Conservation (phyloP, 306 rosid genomes). For the Biancaea sappan region DNA sequence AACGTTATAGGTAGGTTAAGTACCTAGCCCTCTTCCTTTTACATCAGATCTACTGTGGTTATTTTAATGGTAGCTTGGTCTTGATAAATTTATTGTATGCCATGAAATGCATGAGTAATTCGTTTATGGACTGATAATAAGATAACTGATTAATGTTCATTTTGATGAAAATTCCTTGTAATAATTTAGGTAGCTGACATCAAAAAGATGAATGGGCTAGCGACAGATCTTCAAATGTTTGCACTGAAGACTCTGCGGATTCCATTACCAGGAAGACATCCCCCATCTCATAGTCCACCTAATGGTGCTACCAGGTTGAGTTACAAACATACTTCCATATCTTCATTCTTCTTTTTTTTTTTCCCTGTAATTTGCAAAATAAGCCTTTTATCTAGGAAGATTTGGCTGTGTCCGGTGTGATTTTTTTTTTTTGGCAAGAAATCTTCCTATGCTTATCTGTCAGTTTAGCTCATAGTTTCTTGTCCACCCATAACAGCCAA, state of each 20-base stretch:
- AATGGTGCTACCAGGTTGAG: constrained; percentile 44
- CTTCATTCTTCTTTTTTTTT: not conserved
- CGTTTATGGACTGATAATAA: constrained; percentile 3
- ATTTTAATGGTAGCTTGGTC: not conserved
- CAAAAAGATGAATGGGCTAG: constrained; percentile 82
- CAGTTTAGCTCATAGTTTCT: not conserved
- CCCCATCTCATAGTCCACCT: constrained; percentile 54
- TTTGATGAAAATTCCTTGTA: constrained; percentile 28
- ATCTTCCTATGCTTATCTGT: not conserved
- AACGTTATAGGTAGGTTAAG: not conserved
- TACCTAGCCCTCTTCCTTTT: not conserved
- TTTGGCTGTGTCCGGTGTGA: constrained; percentile 4
- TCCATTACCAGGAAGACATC: constrained; percentile 88
- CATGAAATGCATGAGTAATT: not conserved
- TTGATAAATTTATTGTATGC: not conserved
- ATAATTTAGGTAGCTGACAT: constrained; percentile 76
- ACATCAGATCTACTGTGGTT: not conserved
- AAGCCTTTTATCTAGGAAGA: not conserved
- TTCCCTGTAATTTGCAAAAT: not conserved
- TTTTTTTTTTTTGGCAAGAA: not conserved
- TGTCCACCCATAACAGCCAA: not conserved
- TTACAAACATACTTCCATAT: constrained; percentile 41
- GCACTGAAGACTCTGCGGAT: constrained; percentile 77
- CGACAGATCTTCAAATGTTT: constrained; percentile 89
- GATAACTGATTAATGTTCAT: constrained; percentile 18